Conservation (phyloP, 768 basidiomycete genomes). For the Lactarius sanguifluus region DNA sequence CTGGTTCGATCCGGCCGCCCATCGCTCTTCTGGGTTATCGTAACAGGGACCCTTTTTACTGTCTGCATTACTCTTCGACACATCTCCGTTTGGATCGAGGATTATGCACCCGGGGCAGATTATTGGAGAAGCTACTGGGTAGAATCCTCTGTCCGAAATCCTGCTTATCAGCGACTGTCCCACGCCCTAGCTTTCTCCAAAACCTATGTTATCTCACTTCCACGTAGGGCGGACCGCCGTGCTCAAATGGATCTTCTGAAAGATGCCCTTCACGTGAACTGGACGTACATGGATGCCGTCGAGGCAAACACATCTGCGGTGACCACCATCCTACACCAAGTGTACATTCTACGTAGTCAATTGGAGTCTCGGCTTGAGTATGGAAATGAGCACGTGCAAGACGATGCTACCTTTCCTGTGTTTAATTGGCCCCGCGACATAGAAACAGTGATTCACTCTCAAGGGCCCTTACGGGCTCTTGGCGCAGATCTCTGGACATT, state of each 20-base stretch:
- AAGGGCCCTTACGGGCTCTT: constrained; percentile 13
- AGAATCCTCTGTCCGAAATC: background rate
- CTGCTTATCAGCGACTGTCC: background rate
- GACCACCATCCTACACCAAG: constrained; percentile 43
- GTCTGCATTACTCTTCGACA: constrained; percentile 5
- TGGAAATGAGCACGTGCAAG: constrained; percentile 30
- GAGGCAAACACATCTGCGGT: constrained; percentile 43
- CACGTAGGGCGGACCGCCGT: constrained; percentile 54
- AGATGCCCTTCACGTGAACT: constrained; percentile 45
- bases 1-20: background rate
- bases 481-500: constrained; percentile 32
- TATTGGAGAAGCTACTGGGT: background rate
- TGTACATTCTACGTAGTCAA: constrained; percentile 39
- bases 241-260: constrained; percentile 57
- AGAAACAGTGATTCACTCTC: constrained; percentile 20
- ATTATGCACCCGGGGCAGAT: too few relatives aligned
- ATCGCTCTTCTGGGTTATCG: background rate
- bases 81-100: constrained; percentile 1
- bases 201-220: constrained; percentile 62
- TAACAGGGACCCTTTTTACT: background rate
- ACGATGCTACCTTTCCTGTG: background rate
- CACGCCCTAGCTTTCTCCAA: constrained; percentile 16
- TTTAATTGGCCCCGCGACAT: constrained; percentile 33
- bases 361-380: constrained; percentile 43
- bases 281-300: constrained; percentile 55